Evolutionary conservation across 2,329 filamentous ascomycete genomes (phyloP).

Genomic region (Claviceps sp.): DNA sequence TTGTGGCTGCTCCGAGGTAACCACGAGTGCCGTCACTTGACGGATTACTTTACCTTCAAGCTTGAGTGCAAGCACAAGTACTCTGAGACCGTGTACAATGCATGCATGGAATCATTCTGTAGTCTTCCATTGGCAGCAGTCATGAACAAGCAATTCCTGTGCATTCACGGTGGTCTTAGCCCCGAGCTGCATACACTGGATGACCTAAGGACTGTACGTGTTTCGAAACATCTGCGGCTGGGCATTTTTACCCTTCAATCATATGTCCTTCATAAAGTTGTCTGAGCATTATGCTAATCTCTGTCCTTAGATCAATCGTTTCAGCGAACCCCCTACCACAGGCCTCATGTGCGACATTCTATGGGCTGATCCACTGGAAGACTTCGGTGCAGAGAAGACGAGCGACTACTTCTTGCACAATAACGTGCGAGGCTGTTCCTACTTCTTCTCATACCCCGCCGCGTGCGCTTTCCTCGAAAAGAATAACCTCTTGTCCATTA

Average conservation of each 20-base stretch:
- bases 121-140: slow-evolving; percentile 82
- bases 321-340: slow-evolving; percentile 92
- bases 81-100: slow-evolving; percentile 88
- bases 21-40: slow-evolving; percentile 97
- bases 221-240: no score
- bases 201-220: slow-evolving; percentile 70
- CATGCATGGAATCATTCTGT: slow-evolving; percentile 98
- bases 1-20: slow-evolving; percentile 96
- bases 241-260: background rate
- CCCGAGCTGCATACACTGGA: slow-evolving; percentile 93
- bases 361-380: slow-evolving; percentile 95
- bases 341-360: slow-evolving; percentile 98
- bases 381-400: slow-evolving; percentile 97
- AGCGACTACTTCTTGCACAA: slow-evolving; percentile 97
- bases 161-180: slow-evolving; percentile 92
- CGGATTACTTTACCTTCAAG: slow-evolving; percentile 99
- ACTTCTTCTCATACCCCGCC: slow-evolving; percentile 97
- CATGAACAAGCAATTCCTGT: slow-evolving; percentile 99
- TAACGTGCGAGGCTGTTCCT: slow-evolving; percentile 94
- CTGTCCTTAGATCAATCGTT: slow-evolving; percentile 68
- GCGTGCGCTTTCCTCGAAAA: slow-evolving; percentile 97
- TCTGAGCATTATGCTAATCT: background rate
- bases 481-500: slow-evolving; percentile 94
- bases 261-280: background rate
- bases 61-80: slow-evolving; percentile 99